Evolutionary conservation across 129 eudicot species (phyloP).

Genomic region (Erigeron canadensis): DNA sequence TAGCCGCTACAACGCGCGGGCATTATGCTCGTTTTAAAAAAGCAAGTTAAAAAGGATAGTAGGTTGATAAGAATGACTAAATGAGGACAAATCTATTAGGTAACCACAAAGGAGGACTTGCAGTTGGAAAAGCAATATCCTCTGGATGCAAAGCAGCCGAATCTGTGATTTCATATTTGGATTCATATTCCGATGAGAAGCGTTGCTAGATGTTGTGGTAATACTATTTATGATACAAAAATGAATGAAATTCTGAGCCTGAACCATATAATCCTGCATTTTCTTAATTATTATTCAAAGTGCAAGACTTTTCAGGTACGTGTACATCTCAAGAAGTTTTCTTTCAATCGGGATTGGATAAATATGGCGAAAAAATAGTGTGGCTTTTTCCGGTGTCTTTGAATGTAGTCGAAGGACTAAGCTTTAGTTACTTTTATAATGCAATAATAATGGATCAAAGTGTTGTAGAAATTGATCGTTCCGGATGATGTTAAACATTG

Average conservation of each 20-base stretch:
- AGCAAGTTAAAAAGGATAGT: not conserved
- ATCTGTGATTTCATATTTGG: constrained; percentile 83
- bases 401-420: not conserved
- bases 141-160: constrained; percentile 95
- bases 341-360: not conserved
- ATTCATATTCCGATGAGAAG: constrained; percentile 45
- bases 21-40: too few species aligned
- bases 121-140: constrained; percentile 91
- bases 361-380: not conserved
- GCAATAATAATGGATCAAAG: not conserved
- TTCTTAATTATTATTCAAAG: not conserved
- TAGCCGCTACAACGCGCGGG: too few species aligned
- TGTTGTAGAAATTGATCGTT: not conserved
- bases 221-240: not conserved
- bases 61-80: not conserved
- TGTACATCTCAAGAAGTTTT: not conserved
- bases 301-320: not conserved
- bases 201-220: constrained; percentile 20
- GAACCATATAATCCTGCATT: not conserved
- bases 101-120: constrained; percentile 91
- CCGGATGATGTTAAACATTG: not conserved
- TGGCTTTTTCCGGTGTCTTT: not conserved
- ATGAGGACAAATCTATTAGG: constrained; percentile 40
- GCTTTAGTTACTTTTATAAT: not conserved
- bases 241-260: not conserved